Evolutionary conservation across 2,329 filamentous ascomycete species (phyloP).

Genomic region (Lachnellula arida): DNA sequence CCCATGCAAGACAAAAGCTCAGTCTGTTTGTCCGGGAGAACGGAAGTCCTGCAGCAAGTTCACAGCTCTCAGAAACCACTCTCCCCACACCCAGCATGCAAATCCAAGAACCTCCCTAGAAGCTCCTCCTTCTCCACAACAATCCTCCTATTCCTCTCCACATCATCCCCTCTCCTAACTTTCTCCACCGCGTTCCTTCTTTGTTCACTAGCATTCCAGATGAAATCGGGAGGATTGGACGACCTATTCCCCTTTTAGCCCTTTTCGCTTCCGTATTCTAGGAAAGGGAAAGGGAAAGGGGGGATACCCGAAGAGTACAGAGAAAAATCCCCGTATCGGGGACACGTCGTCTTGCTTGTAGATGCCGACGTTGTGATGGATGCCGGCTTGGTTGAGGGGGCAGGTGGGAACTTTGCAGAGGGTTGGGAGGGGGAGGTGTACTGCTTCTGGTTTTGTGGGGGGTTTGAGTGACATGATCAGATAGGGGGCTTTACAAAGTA

Average conservation of each 20-base stretch:
- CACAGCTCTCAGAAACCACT: not conserved
- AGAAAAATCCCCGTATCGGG: no score
- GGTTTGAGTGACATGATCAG: not conserved
- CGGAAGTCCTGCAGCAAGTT: not conserved
- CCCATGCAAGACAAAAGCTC: not conserved
- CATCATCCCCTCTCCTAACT: constrained; percentile 6
- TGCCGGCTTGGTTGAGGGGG: constrained; percentile 4
- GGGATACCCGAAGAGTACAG: no score
- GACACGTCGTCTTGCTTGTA: constrained; percentile 1
- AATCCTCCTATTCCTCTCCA: constrained; percentile 7
- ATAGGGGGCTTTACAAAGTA: no score
- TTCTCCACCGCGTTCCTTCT: constrained; percentile 4
- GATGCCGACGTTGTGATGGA: constrained; percentile 4
- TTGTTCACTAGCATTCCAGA: constrained; percentile 8
- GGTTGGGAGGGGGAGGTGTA: not conserved
- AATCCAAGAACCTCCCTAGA: constrained; percentile 8
- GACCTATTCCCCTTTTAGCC: not conserved
- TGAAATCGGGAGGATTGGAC: constrained; percentile 8
- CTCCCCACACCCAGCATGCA: constrained; percentile 5
- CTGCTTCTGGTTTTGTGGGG: not conserved
- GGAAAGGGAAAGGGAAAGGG: no score
- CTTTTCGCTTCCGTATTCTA: not conserved
- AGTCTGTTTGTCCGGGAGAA: not conserved
- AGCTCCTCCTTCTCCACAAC: constrained; percentile 4
- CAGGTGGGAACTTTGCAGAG: not conserved